Evolutionary conservation across 129 eudicot species (phyloP), one percentile per base, ranked within the genome.

Genomic region (Gnaphalium uliginosum): DNA sequence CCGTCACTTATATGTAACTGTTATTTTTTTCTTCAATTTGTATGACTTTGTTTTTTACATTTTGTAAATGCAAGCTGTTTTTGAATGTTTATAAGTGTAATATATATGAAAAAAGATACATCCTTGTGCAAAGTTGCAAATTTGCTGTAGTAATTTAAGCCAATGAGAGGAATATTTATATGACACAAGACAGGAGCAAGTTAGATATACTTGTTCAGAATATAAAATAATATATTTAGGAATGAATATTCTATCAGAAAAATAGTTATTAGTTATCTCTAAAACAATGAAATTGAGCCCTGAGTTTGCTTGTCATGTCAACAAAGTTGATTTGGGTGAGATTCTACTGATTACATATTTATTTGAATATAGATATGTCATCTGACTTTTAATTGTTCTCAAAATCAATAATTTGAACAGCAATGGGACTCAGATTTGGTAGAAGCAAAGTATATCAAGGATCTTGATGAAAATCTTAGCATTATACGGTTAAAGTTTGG

Each of bases 361-460:
- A 8, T 1, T n/a, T n/a, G n/a, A n/a, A n/a, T n/a, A 1, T 57
- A 24, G 21, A 56, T 56, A n/a, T 56, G n/a, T 56, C 23, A 53
- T 57, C 63, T 2, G 4, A 58, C 17, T 14, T 32, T 30, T 0
- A 32, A 10, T 6, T 3, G 5, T 18, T 65, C 11, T n/a, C 5
- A 32, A 17, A n/a, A 32, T 65, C 25, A n/a, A 66, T 30, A 19
- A 33, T 18, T 19, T 73, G 57, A 69, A 14, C 84, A 93, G 98
- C 96, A 93, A 89, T 93, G 98, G 98, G 98, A 93, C 73, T 73
- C 81, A 2, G 98, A 93, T 84, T 75, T 93, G 79, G 96, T 93
- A 66, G 96, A 93, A 86, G 98, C 92, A 11, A 86, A 76, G 82
- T 90, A 90, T 83, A 90, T 93, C 32, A 93, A 90, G 80, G 96